A percentile compares a stretch with the other conserved stretches of the same genome.
Conservation (phyloP, 2,329 filamentous ascomycete species). For the Aspergillus texensis region DNA sequence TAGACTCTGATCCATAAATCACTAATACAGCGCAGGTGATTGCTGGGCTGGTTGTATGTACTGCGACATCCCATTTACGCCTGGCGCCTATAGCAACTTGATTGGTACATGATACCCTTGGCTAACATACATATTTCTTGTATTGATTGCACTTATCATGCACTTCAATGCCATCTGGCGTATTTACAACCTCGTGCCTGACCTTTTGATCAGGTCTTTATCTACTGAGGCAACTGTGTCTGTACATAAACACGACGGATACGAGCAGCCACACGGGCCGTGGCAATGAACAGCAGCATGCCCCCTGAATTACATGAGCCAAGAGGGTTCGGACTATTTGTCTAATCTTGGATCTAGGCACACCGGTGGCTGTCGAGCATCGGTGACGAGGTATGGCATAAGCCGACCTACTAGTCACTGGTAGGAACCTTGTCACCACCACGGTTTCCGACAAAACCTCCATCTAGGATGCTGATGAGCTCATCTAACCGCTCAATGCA, state of each 20-base stretch:
- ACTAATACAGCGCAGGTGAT: background rate
- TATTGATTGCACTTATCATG: background rate
- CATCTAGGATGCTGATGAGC: conserved; percentile 72
- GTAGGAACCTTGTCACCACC: conserved; percentile 22
- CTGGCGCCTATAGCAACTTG: background rate
- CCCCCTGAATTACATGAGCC: background rate
- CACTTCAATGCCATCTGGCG: background rate
- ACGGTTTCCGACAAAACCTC: conserved; percentile 65
- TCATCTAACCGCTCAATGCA: conserved; percentile 74
- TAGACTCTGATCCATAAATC: conserved; percentile 25
- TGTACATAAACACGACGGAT: background rate
- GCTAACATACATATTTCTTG: background rate
- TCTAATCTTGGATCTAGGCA: background rate
- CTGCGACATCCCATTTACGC: background rate
- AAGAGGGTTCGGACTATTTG: background rate
- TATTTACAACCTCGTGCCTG: background rate
- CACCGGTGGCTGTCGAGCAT: background rate
- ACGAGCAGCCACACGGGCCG: background rate
- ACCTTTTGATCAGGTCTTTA: background rate
- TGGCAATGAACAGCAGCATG: background rate
- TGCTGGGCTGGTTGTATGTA: background rate
- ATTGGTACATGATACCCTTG: background rate
- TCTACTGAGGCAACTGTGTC: background rate
- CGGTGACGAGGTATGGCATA: background rate
- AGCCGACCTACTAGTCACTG: background rate